These are phyloP conservation scores for Panicum miliaceum DNA, from an alignment of 176 grass and related monocot species.

Conservation along the genomic window DNA sequence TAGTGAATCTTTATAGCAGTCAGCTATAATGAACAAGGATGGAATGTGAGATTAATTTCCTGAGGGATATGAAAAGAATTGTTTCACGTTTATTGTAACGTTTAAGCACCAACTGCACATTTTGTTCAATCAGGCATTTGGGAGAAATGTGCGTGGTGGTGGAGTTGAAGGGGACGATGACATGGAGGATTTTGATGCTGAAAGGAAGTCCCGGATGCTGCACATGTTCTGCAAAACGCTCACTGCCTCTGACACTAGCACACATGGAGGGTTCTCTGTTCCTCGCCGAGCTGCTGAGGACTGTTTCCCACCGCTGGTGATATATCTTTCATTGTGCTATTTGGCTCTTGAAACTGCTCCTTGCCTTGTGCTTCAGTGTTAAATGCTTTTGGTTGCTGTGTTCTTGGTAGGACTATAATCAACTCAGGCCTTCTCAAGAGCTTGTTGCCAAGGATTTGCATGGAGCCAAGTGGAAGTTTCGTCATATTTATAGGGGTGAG, in stretches of 20 bases:
- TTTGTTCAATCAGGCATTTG: conserved; percentile 57
- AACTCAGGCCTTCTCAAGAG: conserved; percentile 97
- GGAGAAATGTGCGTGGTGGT: conserved; percentile 48
- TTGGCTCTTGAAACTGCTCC: background rate
- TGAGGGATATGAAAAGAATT: background rate
- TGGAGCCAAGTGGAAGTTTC: conserved; percentile 84
- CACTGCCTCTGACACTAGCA: conserved; percentile 97
- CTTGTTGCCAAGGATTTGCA: conserved; percentile 94
- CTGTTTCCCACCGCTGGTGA: conserved; percentile 91
- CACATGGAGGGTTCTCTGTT: conserved; percentile 96
- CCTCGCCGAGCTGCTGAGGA: conserved; percentile 97
- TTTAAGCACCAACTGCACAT: conserved; percentile 7
- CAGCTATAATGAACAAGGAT: background rate
- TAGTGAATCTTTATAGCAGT: background rate
- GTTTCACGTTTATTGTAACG: background rate
- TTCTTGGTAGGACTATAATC: conserved; percentile 79
- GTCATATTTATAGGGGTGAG: conserved; percentile 97
- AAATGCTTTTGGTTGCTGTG: conserved; percentile 7
- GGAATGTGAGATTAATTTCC: background rate
- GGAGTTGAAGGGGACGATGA: conserved; percentile 56
- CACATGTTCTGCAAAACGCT: conserved; percentile 99
- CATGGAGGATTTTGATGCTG: conserved; percentile 55
- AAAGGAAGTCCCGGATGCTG: conserved; percentile 62
- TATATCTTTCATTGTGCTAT: conserved; percentile 13
- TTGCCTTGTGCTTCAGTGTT: conserved; percentile 16